These are phyloP conservation scores for Pythium rhizo-oryzae DNA, from an alignment of 352 stramenopile species.

Conservation along the genomic window DNA sequence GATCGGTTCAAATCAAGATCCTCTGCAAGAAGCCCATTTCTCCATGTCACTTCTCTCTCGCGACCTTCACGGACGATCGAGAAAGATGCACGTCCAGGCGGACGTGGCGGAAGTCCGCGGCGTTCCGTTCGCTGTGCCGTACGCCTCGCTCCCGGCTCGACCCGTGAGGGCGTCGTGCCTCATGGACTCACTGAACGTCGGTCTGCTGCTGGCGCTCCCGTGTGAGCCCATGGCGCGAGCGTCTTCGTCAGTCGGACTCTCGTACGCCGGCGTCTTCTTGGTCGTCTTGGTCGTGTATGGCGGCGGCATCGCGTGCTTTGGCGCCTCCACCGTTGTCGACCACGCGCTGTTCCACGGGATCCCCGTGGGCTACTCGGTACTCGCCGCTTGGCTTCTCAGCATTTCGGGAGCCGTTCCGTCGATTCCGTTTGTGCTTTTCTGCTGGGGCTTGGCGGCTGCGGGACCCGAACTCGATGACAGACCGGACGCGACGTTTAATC, in stretches of 20 bases:
- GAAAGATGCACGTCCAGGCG: too few species aligned
- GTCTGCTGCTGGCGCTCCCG: neutral
- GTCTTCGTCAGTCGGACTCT: neutral
- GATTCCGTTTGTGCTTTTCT: neutral
- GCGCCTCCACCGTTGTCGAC: neutral
- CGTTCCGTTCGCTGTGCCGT: too few species aligned
- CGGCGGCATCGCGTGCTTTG: slow-evolving; percentile 5
- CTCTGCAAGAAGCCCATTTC: too few species aligned
- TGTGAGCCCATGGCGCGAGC: slow-evolving; percentile 4
- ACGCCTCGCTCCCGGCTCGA: too few species aligned
- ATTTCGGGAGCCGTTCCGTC: neutral
- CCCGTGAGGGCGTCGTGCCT: too few species aligned
- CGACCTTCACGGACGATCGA: too few species aligned
- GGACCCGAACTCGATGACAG: neutral
- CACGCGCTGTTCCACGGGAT: neutral
- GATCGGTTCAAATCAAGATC: too few species aligned
- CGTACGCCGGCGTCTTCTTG: neutral
- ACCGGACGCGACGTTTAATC: neutral
- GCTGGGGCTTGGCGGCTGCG: neutral
- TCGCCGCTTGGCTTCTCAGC: neutral
- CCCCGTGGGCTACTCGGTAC: neutral
- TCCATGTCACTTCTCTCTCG: too few species aligned
- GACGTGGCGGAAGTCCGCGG: too few species aligned
- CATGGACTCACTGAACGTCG: too few species aligned
- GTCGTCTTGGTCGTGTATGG: neutral